Evolutionary conservation across 192 early-diverging fungal genomes (phyloP).

Genomic region (Coemansia sp.): DNA sequence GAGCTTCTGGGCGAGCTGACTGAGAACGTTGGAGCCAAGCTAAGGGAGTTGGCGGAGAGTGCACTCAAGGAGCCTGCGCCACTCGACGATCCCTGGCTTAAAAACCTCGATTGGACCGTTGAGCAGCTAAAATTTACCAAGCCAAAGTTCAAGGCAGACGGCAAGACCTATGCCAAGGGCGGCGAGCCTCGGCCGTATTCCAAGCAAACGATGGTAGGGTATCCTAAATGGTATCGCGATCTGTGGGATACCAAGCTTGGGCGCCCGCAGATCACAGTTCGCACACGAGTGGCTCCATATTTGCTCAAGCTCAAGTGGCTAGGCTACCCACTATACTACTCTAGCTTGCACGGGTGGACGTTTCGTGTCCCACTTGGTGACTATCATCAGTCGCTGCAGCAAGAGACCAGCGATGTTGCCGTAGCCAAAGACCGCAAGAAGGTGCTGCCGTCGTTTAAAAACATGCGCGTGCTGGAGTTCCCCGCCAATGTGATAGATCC

Average conservation of each 20-base stretch:
- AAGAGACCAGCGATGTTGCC: slow-evolving; percentile 14
- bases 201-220: slow-evolving; percentile 58
- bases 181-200: slow-evolving; percentile 54
- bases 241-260: slow-evolving; percentile 67
- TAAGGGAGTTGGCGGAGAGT: slow-evolving; percentile 56
- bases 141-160: slow-evolving; percentile 35
- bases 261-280: slow-evolving; percentile 68
- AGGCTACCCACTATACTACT: slow-evolving; percentile 78
- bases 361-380: slow-evolving; percentile 68
- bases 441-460: slow-evolving; percentile 29
- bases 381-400: slow-evolving; percentile 24
- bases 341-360: slow-evolving; percentile 75
- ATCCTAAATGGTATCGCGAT: slow-evolving; percentile 84
- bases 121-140: slow-evolving; percentile 57
- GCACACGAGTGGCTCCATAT: slow-evolving; percentile 78
- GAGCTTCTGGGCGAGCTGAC: slow-evolving; percentile 59
- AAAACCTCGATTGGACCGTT: slow-evolving; percentile 75
- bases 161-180: slow-evolving; percentile 42
- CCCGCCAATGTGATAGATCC: slow-evolving; percentile 46
- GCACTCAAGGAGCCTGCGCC: slow-evolving; percentile 42
- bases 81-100: slow-evolving; percentile 78
- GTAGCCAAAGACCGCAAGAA: neutral
- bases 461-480: slow-evolving; percentile 44
- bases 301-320: slow-evolving; percentile 85
- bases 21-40: slow-evolving; percentile 49